These are phyloP conservation scores for Erysimum cheiranthoides DNA, from an alignment of 345 rosid species.

Conservation along the genomic window DNA sequence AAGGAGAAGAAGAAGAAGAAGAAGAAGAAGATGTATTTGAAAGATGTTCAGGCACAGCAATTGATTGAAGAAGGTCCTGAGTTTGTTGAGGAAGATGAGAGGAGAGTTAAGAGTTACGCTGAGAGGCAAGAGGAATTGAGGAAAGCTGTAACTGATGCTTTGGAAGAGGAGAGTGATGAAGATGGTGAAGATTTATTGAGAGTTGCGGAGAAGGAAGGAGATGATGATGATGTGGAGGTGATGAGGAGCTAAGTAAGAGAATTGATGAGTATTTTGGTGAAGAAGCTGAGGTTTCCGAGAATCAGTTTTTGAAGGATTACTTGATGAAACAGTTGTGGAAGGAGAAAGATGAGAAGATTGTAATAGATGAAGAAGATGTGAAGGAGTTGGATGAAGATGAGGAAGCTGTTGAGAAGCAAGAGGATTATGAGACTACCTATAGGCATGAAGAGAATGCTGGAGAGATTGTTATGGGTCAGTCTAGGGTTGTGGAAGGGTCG, in stretches of 20 bases:
- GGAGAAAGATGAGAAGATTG: slow-evolving; percentile 50
- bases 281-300: slow-evolving; percentile 56
- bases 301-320: slow-evolving; percentile 69
- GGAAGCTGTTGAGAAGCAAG: slow-evolving; percentile 61
- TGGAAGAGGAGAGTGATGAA: slow-evolving; percentile 48
- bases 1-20: slow-evolving; percentile 29
- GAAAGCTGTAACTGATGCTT: slow-evolving; percentile 63
- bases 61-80: slow-evolving; percentile 80
- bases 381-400: slow-evolving; percentile 62
- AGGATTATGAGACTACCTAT: slow-evolving; percentile 63
- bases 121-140: slow-evolving; percentile 71
- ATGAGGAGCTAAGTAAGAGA: slow-evolving; percentile 53
- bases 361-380: slow-evolving; percentile 53
- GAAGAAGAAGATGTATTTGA: slow-evolving; percentile 59
- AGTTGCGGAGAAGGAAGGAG: slow-evolving; percentile 47
- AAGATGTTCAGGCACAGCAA: slow-evolving; percentile 64
- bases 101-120: slow-evolving; percentile 48
- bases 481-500: slow-evolving; percentile 75
- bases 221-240: slow-evolving; percentile 46
- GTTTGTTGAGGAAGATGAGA: slow-evolving; percentile 47
- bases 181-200: slow-evolving; percentile 53
- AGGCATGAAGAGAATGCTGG: slow-evolving; percentile 74
- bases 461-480: slow-evolving; percentile 73
- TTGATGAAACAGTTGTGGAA: slow-evolving; percentile 78
- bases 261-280: slow-evolving; percentile 69